A percentile compares a stretch with the other conserved stretches of the same genome.
Conservation (phyloP, 2,329 filamentous ascomycete species). For the Leptographium galeiforme region DNA sequence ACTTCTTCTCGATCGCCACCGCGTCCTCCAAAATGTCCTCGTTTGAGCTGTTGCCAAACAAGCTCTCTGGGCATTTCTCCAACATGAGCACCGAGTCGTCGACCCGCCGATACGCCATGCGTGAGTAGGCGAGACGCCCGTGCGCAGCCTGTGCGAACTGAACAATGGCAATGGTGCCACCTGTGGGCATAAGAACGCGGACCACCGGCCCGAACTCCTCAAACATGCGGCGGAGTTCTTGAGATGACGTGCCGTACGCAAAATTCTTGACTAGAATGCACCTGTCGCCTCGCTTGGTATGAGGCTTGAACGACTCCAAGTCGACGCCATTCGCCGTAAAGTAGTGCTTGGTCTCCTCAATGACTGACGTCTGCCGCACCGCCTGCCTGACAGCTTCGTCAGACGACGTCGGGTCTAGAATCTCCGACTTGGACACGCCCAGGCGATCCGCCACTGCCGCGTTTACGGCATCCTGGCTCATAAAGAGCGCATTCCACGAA, state of each 20-base stretch:
- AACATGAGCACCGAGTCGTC: constrained; percentile 86
- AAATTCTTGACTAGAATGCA: constrained; percentile 93
- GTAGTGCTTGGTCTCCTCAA: constrained; percentile 90
- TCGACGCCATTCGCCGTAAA: constrained; percentile 82
- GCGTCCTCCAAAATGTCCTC: not conserved
- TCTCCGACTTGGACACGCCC: constrained; percentile 78
- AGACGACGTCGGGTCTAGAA: constrained; percentile 89
- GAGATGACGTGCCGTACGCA: constrained; percentile 63
- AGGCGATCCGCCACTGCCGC: constrained; percentile 75
- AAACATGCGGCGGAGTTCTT: constrained; percentile 69
- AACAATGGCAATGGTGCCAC: constrained; percentile 85
- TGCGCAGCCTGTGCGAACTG: constrained; percentile 71
- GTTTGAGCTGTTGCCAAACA: constrained; percentile 38
- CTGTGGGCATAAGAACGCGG: constrained; percentile 80
- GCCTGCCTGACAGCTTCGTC: constrained; percentile 94
- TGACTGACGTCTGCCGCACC: constrained; percentile 79
- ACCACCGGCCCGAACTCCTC: constrained; percentile 74
- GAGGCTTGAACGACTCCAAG: constrained; percentile 77
- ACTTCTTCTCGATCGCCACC: not conserved
- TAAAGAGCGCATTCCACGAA: constrained; percentile 99
- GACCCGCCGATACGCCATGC: constrained; percentile 77
- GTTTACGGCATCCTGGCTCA: constrained; percentile 93
- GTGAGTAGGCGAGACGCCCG: constrained; percentile 70
- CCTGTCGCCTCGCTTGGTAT: constrained; percentile 63
- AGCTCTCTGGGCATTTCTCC: constrained; percentile 78